These are phyloP conservation scores for Monosporascus sp. DNA, from an alignment of 2,329 filamentous ascomycete species.

Conservation along the genomic window DNA sequence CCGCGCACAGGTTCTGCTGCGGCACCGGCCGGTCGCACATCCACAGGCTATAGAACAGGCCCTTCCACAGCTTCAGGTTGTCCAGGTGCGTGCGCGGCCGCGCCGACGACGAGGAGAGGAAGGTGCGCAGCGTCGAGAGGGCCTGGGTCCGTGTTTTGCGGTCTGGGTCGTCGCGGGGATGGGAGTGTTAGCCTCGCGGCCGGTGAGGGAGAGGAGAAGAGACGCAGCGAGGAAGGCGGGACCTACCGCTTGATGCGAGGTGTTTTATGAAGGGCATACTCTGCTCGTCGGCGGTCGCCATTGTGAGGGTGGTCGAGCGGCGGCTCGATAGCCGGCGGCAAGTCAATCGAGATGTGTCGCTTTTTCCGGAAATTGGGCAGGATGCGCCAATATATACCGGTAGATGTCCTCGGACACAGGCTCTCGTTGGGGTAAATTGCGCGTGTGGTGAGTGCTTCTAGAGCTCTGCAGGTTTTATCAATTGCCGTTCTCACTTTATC, in stretches of 20 bases:
- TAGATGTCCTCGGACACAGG: too few species aligned
- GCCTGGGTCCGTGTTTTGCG: conserved; percentile 72
- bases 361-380: too few species aligned
- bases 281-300: conserved; percentile 36
- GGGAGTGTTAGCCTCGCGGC: background rate
- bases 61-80: conserved; percentile 87
- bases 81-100: conserved; percentile 61
- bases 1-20: conserved; percentile 75
- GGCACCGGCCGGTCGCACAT: conserved; percentile 87
- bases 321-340: background rate
- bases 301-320: conserved; percentile 2
- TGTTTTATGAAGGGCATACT: conserved; percentile 74
- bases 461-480: too few species aligned
- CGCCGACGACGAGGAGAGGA: conserved; percentile 56
- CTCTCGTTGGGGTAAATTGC: too few species aligned
- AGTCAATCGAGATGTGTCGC: too few species aligned
- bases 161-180: conserved; percentile 45
- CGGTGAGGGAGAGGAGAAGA: background rate
- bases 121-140: conserved; percentile 69
- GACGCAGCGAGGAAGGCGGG: conserved; percentile 1
- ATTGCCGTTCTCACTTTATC: background rate
- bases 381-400: too few species aligned
- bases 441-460: too few species aligned
- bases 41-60: conserved; percentile 88
- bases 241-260: conserved; percentile 75